Conservation (phyloP, 352 stramenopile genomes). For the Phytophthora brassicae region DNA sequence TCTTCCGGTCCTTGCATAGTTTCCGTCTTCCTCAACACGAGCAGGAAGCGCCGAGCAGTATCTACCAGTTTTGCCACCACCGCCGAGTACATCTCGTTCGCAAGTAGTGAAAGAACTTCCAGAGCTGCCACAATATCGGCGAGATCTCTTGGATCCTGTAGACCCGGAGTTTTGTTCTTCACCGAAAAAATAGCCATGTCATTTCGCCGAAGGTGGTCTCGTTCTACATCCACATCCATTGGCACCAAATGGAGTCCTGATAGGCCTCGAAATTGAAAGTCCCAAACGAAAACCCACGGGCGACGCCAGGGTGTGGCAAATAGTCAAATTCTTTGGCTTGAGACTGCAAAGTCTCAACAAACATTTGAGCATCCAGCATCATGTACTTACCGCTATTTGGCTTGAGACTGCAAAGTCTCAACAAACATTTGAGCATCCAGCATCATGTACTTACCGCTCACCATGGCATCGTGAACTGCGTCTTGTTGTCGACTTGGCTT, state of each 20-base stretch:
- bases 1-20: neutral
- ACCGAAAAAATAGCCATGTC: constrained; percentile 12
- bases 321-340: constrained; percentile 2
- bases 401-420: constrained; percentile 6
- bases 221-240: constrained; percentile 1
- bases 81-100: constrained; percentile 3
- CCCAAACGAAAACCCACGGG: constrained; percentile 12
- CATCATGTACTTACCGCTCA: constrained; percentile 10
- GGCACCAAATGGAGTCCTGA: constrained; percentile 5
- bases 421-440: constrained; percentile 7
- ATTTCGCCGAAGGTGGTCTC: neutral
- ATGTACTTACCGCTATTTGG: constrained; percentile 10
- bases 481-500: neutral
- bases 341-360: constrained; percentile 13
- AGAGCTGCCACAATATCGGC: neutral
- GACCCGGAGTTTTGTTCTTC: constrained; percentile 11
- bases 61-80: neutral
- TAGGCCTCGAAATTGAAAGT: constrained; percentile 16
- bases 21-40: neutral
- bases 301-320: constrained; percentile 19
- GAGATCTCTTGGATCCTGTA: neutral
- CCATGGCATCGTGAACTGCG: neutral
- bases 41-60: neutral
- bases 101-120: neutral
- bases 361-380: constrained; percentile 1